A percentile compares a stretch with the other conserved stretches of the same genome.
Evolutionary conservation across 2,329 filamentous ascomycete species (phyloP).

Genomic region (Talaromyces albobiverticillius): DNA sequence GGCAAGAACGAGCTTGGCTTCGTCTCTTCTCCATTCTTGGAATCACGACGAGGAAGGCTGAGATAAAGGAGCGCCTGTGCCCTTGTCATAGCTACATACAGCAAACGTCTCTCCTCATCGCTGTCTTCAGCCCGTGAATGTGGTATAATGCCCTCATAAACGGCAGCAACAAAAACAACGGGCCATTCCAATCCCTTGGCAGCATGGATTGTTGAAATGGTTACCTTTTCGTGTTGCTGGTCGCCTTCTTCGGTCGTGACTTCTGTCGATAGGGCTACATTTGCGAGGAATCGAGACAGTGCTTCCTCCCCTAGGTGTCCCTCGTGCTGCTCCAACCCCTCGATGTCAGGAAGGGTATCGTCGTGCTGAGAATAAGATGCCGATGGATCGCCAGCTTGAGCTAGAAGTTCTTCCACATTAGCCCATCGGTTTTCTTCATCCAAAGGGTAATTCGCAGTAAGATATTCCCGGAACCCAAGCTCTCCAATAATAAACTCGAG

Average conservation of each 20-base stretch:
- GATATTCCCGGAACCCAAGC: constrained; percentile 69
- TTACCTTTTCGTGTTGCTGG: constrained; percentile 60
- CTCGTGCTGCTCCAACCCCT: constrained; percentile 64
- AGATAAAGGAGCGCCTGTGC: constrained; percentile 84
- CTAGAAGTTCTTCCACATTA: constrained; percentile 85
- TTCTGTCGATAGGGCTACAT: constrained; percentile 81
- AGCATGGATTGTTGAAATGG: constrained; percentile 93
- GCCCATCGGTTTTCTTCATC: constrained; percentile 78
- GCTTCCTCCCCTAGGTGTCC: constrained; percentile 56
- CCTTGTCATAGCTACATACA: constrained; percentile 97
- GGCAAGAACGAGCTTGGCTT: constrained; percentile 72
- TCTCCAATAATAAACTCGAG: constrained; percentile 61
- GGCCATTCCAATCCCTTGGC: constrained; percentile 97
- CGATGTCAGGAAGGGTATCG: constrained; percentile 62
- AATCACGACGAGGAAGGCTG: constrained; percentile 70
- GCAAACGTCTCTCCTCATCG: constrained; percentile 80
- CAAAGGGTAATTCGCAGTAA: constrained; percentile 68
- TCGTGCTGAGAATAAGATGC: constrained; percentile 51
- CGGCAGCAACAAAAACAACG: constrained; percentile 85
- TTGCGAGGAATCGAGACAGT: constrained; percentile 79
- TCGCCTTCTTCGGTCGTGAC: constrained; percentile 57
- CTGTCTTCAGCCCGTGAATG: constrained; percentile 81
- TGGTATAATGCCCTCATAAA: constrained; percentile 86
- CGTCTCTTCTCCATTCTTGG: constrained; percentile 58
- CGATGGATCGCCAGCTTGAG: constrained; percentile 69